A percentile compares a stretch with the other conserved stretches of the same genome.
Evolutionary conservation across 495 filamentous ascomycete species (phyloP).

Genomic region (Podospora conica): DNA sequence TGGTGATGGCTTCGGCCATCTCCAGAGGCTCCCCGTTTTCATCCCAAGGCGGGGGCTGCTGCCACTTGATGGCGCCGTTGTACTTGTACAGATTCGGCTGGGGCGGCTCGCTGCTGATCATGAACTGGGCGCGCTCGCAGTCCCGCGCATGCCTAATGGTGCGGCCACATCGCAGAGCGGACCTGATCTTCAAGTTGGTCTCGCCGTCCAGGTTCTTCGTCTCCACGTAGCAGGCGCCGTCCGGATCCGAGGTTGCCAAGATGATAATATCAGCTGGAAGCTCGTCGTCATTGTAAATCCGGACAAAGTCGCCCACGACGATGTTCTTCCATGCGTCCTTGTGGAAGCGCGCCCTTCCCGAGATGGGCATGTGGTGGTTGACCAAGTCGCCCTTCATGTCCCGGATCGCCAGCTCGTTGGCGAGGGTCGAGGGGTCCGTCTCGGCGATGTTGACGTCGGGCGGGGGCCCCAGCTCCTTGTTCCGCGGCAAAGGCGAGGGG

Average conservation of each 20-base stretch:
- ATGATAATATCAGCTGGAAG: conserved; percentile 94
- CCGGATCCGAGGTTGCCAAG: conserved; percentile 88
- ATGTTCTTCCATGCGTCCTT: conserved; percentile 93
- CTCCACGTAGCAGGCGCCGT: conserved; percentile 95
- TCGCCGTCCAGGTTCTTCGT: conserved; percentile 98
- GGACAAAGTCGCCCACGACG: conserved; percentile 93
- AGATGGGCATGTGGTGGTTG: conserved; percentile 36
- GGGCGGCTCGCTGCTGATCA: conserved; percentile 84
- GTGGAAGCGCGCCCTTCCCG: conserved; percentile 66
- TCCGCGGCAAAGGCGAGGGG: conserved; percentile 63
- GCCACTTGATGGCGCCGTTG: conserved; percentile 83
- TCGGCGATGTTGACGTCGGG: conserved; percentile 30
- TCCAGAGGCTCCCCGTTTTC: conserved; percentile 53
- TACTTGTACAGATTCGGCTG: conserved; percentile 93
- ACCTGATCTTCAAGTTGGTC: conserved; percentile 94
- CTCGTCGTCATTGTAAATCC: conserved; percentile 92
- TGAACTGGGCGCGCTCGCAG: conserved; percentile 82
- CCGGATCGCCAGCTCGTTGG: conserved; percentile 54
- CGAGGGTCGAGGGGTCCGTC: conserved; percentile 43
- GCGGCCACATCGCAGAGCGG: conserved; percentile 80
- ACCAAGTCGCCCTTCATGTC: conserved; percentile 43
- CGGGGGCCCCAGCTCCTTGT: conserved; percentile 20
- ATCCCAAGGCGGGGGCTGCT: conserved; percentile 59
- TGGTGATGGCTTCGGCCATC: conserved; percentile 88
- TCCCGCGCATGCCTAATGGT: conserved; percentile 82